Evolutionary conservation across 257 asterid species (phyloP).

Genomic region (Marsdenia floribunda): DNA sequence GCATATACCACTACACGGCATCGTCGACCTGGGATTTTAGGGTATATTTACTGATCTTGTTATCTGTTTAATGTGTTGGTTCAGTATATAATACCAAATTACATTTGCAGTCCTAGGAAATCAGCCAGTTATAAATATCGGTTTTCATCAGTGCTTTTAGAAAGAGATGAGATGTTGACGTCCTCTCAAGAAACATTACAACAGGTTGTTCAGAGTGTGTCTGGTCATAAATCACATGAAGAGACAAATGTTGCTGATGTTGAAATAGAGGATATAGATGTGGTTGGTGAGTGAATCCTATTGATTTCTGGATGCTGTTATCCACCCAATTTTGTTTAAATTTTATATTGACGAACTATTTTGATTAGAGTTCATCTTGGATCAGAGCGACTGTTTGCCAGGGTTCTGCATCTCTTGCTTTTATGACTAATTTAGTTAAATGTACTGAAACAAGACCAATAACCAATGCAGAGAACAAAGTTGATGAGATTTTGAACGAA

Average conservation of each 20-base stretch:
- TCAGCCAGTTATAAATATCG: conserved; percentile 51
- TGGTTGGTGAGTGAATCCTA: conserved; percentile 45
- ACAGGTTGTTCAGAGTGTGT: conserved; percentile 29
- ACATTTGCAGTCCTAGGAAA: conserved; percentile 38
- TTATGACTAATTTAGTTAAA: not conserved
- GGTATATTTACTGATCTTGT: conserved; percentile 34
- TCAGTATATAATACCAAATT: not conserved
- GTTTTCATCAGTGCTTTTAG: conserved; percentile 31
- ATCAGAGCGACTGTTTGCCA: not conserved
- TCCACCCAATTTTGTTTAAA: not conserved
- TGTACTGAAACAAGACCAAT: conserved; percentile 37
- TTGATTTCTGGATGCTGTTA: conserved; percentile 8
- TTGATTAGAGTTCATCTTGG: not conserved
- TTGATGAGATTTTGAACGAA: conserved; percentile 40
- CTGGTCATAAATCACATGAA: conserved; percentile 28
- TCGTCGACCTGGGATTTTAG: conserved; percentile 69
- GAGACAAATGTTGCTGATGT: conserved; percentile 22
- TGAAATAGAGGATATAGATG: conserved; percentile 41
- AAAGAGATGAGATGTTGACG: conserved; percentile 35
- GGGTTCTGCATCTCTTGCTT: conserved; percentile 1
- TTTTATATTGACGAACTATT: not conserved
- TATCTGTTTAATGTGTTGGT: conserved; percentile 1
- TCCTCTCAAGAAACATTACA: conserved; percentile 42
- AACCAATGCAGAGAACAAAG: conserved; percentile 30
- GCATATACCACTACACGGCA: conserved; percentile 37